Evolutionary conservation across 2,329 filamentous ascomycete genomes (phyloP).

Genomic region (Elsinoe perseae): DNA sequence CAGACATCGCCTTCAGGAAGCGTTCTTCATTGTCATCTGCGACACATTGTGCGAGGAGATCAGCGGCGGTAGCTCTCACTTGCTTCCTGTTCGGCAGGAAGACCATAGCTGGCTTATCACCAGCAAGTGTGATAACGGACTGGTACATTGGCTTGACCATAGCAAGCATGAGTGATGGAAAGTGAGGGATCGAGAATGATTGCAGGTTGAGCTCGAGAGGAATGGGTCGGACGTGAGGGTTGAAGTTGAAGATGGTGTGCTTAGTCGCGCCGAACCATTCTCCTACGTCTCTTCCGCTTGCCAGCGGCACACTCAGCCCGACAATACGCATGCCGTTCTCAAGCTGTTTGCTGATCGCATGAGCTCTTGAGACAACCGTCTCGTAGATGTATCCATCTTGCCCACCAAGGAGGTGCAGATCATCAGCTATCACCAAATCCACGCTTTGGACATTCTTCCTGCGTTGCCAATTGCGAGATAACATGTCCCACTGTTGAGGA

Average conservation of each 20-base stretch:
- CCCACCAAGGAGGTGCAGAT: slow-evolving; percentile 86
- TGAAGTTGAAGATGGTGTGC: slow-evolving; percentile 98
- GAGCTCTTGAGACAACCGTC: slow-evolving; percentile 94
- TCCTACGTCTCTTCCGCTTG: slow-evolving; percentile 87
- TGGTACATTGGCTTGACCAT: slow-evolving; percentile 95
- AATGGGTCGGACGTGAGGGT: slow-evolving; percentile 78
- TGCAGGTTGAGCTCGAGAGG: slow-evolving; percentile 92
- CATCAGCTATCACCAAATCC: slow-evolving; percentile 86
- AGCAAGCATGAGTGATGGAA: slow-evolving; percentile 94
- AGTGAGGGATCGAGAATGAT: slow-evolving; percentile 91
- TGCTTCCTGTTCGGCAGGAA: slow-evolving; percentile 95
- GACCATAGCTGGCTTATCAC: slow-evolving; percentile 76
- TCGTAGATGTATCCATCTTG: slow-evolving; percentile 86
- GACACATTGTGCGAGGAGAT: slow-evolving; percentile 78
- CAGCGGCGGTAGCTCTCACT: slow-evolving; percentile 75
- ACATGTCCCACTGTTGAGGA: slow-evolving; percentile 87
- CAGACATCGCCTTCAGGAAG: slow-evolving; percentile 76
- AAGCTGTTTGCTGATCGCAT: slow-evolving; percentile 84
- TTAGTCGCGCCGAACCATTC: slow-evolving; percentile 98
- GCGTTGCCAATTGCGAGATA: slow-evolving; percentile 93
- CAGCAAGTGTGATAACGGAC: slow-evolving; percentile 76
- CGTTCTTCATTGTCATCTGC: slow-evolving; percentile 88
- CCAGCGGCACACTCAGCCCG: slow-evolving; percentile 81
- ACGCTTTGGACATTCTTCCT: slow-evolving; percentile 91
- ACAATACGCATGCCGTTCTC: slow-evolving; percentile 80